These are phyloP conservation scores for Penicillium alfredii DNA, from an alignment of 495 filamentous ascomycete species.

Conservation along the genomic window DNA sequence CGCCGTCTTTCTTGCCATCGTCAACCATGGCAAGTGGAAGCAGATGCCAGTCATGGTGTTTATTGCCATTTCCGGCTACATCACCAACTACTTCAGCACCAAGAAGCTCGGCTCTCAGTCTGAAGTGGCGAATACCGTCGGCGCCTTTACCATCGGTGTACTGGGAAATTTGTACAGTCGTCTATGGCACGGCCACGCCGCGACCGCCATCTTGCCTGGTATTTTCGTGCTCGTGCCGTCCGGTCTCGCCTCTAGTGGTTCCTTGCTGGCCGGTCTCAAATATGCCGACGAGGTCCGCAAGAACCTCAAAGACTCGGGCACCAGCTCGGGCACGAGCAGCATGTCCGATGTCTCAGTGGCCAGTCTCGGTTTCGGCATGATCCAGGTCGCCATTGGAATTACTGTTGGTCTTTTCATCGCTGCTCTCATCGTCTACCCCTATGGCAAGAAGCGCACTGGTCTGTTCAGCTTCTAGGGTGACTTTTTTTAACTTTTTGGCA, in stretches of 20 bases:
- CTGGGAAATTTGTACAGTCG: slow-evolving; percentile 84
- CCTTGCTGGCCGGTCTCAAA: slow-evolving; percentile 68
- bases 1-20: slow-evolving; percentile 70
- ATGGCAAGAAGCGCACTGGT: slow-evolving; percentile 81
- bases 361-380: slow-evolving; percentile 77
- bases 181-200: slow-evolving; percentile 74
- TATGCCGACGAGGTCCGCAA: slow-evolving; percentile 67
- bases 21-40: slow-evolving; percentile 89
- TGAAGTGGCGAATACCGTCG: slow-evolving; percentile 79
- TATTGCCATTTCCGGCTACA: slow-evolving; percentile 75
- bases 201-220: slow-evolving; percentile 82
- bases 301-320: slow-evolving; percentile 37
- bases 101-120: slow-evolving; percentile 64
- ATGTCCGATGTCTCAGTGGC: slow-evolving; percentile 51
- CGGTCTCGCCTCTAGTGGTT: slow-evolving; percentile 77
- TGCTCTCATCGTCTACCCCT: slow-evolving; percentile 79
- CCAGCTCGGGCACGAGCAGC: slow-evolving; percentile 34
- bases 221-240: slow-evolving; percentile 94
- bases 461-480: slow-evolving; percentile 70
- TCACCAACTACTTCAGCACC: slow-evolving; percentile 76
- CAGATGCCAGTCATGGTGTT: slow-evolving; percentile 81
- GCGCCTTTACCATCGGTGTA: slow-evolving; percentile 79
- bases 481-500: slow-evolving; percentile 2
- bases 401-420: slow-evolving; percentile 84
- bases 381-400: slow-evolving; percentile 89